Evolutionary conservation across 208 protist genomes (phyloP).

Genomic region (Tetramitus jugosus): DNA sequence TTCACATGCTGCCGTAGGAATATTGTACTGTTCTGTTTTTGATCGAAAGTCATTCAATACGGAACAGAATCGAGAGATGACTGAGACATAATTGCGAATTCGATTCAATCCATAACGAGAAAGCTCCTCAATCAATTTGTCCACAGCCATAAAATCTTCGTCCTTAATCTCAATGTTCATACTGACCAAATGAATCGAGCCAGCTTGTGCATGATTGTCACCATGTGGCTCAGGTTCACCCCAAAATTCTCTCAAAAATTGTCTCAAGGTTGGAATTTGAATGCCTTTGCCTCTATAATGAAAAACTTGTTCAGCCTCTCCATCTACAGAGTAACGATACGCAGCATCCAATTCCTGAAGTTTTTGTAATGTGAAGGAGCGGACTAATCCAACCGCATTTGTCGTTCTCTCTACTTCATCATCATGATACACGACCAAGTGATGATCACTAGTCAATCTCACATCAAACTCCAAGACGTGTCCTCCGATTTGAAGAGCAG

Average conservation of each 20-base stretch:
- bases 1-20: slow-evolving; percentile 1
- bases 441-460: not conserved
- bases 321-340: not conserved
- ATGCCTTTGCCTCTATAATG: not conserved
- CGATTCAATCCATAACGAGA: not conserved
- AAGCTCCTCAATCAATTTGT: not conserved
- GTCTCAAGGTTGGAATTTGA: not conserved
- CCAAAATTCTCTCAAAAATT: not conserved
- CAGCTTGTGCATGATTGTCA: not conserved
- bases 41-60: too few relatives aligned
- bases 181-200: not conserved
- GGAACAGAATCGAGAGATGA: not conserved
- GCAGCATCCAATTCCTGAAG: not conserved
- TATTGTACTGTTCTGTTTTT: too few relatives aligned
- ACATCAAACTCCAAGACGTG: slow-evolving; percentile 19
- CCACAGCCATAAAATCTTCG: not conserved
- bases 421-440: slow-evolving; percentile 19
- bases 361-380: not conserved
- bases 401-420: not conserved
- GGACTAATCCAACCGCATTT: not conserved
- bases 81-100: not conserved
- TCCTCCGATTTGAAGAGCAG: not conserved
- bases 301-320: not conserved
- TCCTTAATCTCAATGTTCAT: slow-evolving; percentile 26
- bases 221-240: not conserved